phyloP scores from a whole-genome alignment of 345 rosid genomes.

The Syzygium grande region DNA sequence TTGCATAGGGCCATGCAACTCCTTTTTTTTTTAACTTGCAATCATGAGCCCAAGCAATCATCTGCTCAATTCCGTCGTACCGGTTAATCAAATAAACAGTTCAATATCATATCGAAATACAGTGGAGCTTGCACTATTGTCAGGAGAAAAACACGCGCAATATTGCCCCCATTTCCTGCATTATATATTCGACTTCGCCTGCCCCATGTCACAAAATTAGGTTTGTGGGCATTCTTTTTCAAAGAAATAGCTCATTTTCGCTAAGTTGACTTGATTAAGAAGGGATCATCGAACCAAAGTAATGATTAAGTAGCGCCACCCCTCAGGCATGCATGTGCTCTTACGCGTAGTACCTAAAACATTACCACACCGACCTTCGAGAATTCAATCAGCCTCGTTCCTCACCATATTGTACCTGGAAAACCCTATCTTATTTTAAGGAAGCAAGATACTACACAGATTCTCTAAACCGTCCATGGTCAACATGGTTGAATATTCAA shows the following conservation, averaged over 20 bases:
- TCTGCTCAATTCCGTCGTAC: neutral
- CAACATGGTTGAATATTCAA: neutral
- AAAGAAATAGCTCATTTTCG: neutral
- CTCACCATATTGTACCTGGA: neutral
- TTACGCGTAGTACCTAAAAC: neutral
- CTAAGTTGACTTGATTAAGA: neutral
- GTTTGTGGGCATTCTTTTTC: neutral
- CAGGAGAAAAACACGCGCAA: neutral
- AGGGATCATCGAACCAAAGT: neutral
- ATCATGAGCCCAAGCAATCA: neutral
- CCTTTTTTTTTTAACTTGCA: neutral
- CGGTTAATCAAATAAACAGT: neutral
- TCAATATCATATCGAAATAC: neutral
- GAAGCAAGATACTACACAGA: neutral
- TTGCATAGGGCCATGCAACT: neutral
- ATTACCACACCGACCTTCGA: neutral
- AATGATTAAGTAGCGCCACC: neutral
- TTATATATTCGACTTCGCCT: neutral
- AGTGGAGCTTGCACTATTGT: neutral
- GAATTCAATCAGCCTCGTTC: neutral
- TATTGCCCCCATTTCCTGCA: neutral
- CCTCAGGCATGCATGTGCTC: neutral
- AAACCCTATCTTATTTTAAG: neutral
- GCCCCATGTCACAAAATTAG: neutral
- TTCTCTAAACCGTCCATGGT: conserved; percentile 1